Evolutionary conservation across 1,284 basidiomycete species (phyloP).

Genomic region (Cryptococcus sp.): DNA sequence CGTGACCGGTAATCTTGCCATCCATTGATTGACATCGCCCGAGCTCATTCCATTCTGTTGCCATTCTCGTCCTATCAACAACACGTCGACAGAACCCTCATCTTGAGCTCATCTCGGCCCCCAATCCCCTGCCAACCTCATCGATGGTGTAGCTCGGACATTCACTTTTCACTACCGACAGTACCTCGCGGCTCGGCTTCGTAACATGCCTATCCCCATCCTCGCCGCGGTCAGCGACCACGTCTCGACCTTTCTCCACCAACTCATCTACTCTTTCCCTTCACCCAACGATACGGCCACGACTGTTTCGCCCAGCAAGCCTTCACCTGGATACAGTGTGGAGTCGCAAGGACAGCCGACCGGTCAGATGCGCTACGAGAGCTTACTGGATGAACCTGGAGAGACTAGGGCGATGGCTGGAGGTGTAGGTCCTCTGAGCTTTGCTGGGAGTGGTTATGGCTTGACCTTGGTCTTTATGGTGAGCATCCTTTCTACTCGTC

Average conservation of each 20-base stretch:
- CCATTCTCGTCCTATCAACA: too few relatives aligned
- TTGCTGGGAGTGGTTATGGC: constrained; percentile 40
- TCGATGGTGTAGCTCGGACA: too few relatives aligned
- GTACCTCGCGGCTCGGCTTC: too few relatives aligned
- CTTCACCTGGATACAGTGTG: background rate
- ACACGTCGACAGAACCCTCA: too few relatives aligned
- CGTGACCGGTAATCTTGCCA: too few relatives aligned
- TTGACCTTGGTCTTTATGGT: constrained; percentile 41
- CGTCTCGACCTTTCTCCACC: constrained; percentile 31
- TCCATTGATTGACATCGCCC: too few relatives aligned
- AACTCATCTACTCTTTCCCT: constrained; percentile 37
- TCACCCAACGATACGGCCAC: constrained; percentile 14
- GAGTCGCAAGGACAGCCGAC: too few relatives aligned
- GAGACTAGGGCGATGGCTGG: constrained; percentile 29
- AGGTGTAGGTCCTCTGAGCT: constrained; percentile 33
- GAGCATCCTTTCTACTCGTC: too few relatives aligned
- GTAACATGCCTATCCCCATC: constrained; percentile 14
- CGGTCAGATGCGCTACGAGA: constrained; percentile 2
- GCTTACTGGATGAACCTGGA: constrained; percentile 26
- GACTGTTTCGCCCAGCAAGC: background rate
- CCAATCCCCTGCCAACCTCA: too few relatives aligned
- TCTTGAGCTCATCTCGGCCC: too few relatives aligned
- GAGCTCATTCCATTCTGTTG: too few relatives aligned
- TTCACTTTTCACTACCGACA: too few relatives aligned
- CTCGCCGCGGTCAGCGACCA: constrained; percentile 22